Conservation (phyloP, 2,329 filamentous ascomycete species). For the Aureobasidium sp. region DNA sequence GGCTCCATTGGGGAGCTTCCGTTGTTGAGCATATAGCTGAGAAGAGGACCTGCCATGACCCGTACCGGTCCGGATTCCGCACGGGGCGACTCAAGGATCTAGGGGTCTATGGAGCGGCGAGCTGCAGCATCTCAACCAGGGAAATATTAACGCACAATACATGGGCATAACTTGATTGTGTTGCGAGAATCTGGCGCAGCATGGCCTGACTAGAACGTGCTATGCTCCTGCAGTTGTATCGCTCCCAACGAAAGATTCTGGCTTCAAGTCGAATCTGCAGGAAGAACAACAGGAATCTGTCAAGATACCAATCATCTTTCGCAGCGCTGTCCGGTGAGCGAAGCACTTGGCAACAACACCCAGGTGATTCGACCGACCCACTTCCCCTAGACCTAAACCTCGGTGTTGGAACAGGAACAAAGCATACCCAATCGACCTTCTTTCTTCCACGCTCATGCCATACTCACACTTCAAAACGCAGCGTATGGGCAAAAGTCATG, state of each 20-base stretch:
- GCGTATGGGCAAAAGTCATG: not conserved
- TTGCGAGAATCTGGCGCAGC: not conserved
- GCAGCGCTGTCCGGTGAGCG: not conserved
- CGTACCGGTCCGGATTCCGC: conserved; percentile 4
- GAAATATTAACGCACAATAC: not conserved
- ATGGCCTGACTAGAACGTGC: conserved; percentile 6
- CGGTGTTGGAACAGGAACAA: not conserved
- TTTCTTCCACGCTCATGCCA: not conserved
- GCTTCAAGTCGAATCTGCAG: not conserved
- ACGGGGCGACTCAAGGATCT: conserved; percentile 1
- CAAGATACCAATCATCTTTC: not conserved
- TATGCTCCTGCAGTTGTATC: not conserved
- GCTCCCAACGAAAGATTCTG: not conserved
- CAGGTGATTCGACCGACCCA: not conserved
- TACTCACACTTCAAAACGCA: not conserved
- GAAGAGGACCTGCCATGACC: not conserved
- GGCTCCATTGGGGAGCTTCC: not conserved
- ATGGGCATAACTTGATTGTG: conserved; percentile 9
- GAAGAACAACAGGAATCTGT: not conserved
- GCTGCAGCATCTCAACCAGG: conserved; percentile 8
- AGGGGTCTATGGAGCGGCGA: not conserved
- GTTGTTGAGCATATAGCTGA: not conserved
- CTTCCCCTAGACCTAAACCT: not conserved
- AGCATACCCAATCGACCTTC: conserved; percentile 8
- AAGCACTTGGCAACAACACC: not conserved